phyloP scores from a whole-genome alignment of 352 stramenopile species.

The Phytophthora aleatoria region DNA sequence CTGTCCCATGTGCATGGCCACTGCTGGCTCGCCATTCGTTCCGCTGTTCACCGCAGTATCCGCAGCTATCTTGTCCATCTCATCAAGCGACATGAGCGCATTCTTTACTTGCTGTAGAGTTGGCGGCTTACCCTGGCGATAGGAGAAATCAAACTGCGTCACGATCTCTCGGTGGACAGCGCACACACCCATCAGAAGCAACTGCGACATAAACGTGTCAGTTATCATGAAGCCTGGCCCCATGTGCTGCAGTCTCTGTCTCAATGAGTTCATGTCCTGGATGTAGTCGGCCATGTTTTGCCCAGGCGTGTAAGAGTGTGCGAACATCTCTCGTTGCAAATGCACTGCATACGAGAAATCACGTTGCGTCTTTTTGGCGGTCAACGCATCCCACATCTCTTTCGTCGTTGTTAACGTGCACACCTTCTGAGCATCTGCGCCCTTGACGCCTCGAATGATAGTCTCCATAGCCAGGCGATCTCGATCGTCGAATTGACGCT shows the following conservation, averaged over 20 bases:
- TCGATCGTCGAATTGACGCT: too few species aligned
- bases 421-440: too few species aligned
- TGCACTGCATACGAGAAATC: slow-evolving; percentile 4
- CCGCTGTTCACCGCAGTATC: not conserved
- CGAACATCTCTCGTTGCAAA: not conserved
- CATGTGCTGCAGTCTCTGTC: slow-evolving; percentile 10
- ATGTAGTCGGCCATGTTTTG: slow-evolving; percentile 11
- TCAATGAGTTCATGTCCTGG: slow-evolving; percentile 7
- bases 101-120: slow-evolving; percentile 12
- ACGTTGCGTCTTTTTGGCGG: not conserved
- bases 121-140: too few species aligned
- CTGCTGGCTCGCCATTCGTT: too few species aligned
- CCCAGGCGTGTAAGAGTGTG: not conserved
- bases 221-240: not conserved
- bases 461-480: too few species aligned
- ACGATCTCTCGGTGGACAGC: slow-evolving; percentile 3
- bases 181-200: slow-evolving; percentile 10
- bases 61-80: slow-evolving; percentile 2
- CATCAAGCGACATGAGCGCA: not conserved
- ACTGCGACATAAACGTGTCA: not conserved
- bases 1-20: too few species aligned
- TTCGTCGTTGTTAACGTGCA: not conserved
- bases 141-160: not conserved
- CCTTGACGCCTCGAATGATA: too few species aligned
- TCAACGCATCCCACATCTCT: slow-evolving; percentile 5